Base-by-base conservation (phyloP, 2,329 filamentous ascomycete genomes). In the Aspergillus novofumigatus region DNA sequence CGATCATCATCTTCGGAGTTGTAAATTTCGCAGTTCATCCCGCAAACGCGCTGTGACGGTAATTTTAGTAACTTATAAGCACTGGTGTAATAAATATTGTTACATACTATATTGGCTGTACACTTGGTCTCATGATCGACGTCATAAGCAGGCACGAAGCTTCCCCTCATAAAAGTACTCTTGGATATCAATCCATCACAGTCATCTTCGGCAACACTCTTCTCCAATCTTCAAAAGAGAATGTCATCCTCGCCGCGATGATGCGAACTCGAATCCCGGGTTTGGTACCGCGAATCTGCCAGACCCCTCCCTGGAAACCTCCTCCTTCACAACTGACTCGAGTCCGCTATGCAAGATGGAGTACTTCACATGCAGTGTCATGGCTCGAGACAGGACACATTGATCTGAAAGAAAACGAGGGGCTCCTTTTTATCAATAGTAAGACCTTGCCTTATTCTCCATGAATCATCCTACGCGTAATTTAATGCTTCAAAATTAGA, bases 371-470 rank as follows among this genome's bases (percentile, higher is more conserved):
- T 80, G 10, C 84, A 83, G 44, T 47, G 23, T 52, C 84, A 85
- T 62, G 65, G 47, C 81, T 89, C 65, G 86, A 89, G 61, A 85
- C 85, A 9, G 93, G 94, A 0, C 92, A 97, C 67, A 96, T 97
- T 64, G 79, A 82, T n/a, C 82, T 89, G 10, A 82, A 80, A 2
- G 77, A 87, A 1, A 89, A 92, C 65, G 91, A 97, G 76, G 87
- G 88, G 0, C 86, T 97, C 49, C 74, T 97, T 6, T 99, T 95
- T 77, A 87, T 97, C 68, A 92, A 96, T 71, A 96, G 90, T 92
- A 17, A 45, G 42, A 23, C 8, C 42, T 23, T 45, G 41, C n/a
- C 41, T 11, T 11, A 21, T 21, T 8, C 4, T 44, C 20, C 8
- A 44, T 44, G 41, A 21, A 3, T 44, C 41, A 14, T 4, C 21